Evolutionary conservation across 2,329 filamentous ascomycete species (phyloP).

Genomic region (Sarocladiaceae sp.): DNA sequence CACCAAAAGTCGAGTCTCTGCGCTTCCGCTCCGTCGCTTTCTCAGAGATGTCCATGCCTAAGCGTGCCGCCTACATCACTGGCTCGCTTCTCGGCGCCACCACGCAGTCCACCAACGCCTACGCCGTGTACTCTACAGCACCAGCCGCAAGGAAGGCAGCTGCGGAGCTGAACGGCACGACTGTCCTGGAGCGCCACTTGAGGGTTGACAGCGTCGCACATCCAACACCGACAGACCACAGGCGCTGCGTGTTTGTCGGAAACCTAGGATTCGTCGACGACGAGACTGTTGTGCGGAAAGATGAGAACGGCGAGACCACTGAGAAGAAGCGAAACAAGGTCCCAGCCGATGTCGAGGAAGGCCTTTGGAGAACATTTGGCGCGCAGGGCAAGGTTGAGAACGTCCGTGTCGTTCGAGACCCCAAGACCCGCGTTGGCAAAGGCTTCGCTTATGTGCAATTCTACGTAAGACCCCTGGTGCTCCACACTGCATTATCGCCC

Average conservation of each 20-base stretch:
- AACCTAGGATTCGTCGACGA: slow-evolving; percentile 96
- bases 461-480: slow-evolving; percentile 47
- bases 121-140: slow-evolving; percentile 76
- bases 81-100: slow-evolving; percentile 87
- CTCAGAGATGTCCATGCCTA: slow-evolving; percentile 68
- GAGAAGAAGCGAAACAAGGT: slow-evolving; percentile 68
- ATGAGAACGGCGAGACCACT: slow-evolving; percentile 58
- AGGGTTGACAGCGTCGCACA: slow-evolving; percentile 88
- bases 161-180: slow-evolving; percentile 71
- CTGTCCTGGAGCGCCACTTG: slow-evolving; percentile 80
- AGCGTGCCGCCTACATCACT: slow-evolving; percentile 89
- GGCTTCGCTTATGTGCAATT: slow-evolving; percentile 98
- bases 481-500: too few species aligned
- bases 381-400: slow-evolving; percentile 79
- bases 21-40: slow-evolving; percentile 94
- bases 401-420: slow-evolving; percentile 85
- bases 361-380: slow-evolving; percentile 76
- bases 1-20: slow-evolving; percentile 78
- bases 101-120: slow-evolving; percentile 89
- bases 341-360: slow-evolving; percentile 85
- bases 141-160: slow-evolving; percentile 71
- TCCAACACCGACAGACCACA: slow-evolving; percentile 73
- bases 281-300: slow-evolving; percentile 63
- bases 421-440: slow-evolving; percentile 88
- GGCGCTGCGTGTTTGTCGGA: slow-evolving; percentile 90